phyloP scores from a whole-genome alignment of 257 asterid species.

The Solanum ossicruentum region DNA sequence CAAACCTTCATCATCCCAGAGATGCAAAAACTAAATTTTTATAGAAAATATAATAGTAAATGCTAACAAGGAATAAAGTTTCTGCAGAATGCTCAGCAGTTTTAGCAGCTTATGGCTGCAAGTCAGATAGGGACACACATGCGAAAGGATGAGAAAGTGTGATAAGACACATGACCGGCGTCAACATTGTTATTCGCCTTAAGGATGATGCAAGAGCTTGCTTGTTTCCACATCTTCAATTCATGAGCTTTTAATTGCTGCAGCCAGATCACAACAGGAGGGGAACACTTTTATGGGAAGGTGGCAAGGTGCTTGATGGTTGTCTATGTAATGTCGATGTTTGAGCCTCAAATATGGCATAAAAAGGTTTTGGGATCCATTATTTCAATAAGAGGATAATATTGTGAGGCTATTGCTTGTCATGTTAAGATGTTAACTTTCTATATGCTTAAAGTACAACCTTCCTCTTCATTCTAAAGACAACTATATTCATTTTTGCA shows the following conservation, averaged over 20 bases:
- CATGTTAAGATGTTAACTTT: background rate
- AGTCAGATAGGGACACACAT: background rate
- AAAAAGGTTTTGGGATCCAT: background rate
- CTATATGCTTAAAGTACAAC: background rate
- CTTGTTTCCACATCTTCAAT: background rate
- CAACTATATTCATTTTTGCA: background rate
- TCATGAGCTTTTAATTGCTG: background rate
- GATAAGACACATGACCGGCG: background rate
- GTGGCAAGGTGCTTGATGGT: background rate
- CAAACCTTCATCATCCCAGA: background rate
- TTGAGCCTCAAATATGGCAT: background rate
- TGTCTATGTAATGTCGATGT: background rate
- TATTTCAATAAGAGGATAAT: background rate
- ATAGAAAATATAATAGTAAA: background rate
- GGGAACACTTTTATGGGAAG: background rate
- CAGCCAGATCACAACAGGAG: background rate
- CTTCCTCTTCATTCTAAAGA: background rate
- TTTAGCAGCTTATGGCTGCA: background rate
- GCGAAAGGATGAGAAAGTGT: background rate
- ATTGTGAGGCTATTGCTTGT: background rate
- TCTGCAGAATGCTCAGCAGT: background rate
- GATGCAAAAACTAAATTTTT: background rate
- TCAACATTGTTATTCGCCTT: background rate
- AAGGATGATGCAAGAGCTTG: background rate
- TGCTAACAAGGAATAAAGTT: background rate